Percentiles rank a stretch among this genome's conserved stretches.
Conservation (phyloP, 768 basidiomycete genomes). For the Zangia roseola region DNA sequence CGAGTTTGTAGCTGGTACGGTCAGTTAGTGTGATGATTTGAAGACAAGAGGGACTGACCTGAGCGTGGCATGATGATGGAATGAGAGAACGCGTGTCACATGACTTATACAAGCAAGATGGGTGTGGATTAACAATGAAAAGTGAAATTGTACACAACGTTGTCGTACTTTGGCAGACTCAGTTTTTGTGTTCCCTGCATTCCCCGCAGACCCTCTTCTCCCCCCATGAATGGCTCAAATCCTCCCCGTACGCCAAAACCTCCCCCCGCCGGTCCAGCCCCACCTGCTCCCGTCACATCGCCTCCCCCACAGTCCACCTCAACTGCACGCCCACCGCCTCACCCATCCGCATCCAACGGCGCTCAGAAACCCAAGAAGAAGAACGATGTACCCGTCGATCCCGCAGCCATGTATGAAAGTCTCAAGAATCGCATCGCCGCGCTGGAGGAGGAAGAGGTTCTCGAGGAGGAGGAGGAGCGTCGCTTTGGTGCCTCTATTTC, state of each 20-base stretch:
- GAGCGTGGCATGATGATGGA: slow-evolving; percentile 20
- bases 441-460: slow-evolving; percentile 82
- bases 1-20: too few relatives aligned
- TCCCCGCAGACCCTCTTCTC: slow-evolving; percentile 26
- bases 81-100: slow-evolving; percentile 12
- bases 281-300: slow-evolving; percentile 56
- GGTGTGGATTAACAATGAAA: too few relatives aligned
- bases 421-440: slow-evolving; percentile 88
- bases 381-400: slow-evolving; percentile 69
- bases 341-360: slow-evolving; percentile 31
- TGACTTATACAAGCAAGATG: slow-evolving; percentile 5
- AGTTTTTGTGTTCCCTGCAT: slow-evolving; percentile 26
- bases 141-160: too few relatives aligned
- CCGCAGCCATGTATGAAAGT: slow-evolving; percentile 83
- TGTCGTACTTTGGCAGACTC: slow-evolving; percentile 6
- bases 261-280: slow-evolving; percentile 56
- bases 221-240: slow-evolving; percentile 49
- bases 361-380: slow-evolving; percentile 64
- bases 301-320: slow-evolving; percentile 38
- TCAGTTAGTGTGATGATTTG: too few relatives aligned
- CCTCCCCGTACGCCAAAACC: slow-evolving; percentile 44
- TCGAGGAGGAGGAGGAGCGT: slow-evolving; percentile 85
- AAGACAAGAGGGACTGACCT: too few relatives aligned
- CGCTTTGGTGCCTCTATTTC: slow-evolving; percentile 60
- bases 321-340: slow-evolving; percentile 31